Evolutionary conservation across 768 basidiomycete genomes (phyloP), one percentile per base, ranked within the genome.

Genomic region (Hericium erinaceus): DNA sequence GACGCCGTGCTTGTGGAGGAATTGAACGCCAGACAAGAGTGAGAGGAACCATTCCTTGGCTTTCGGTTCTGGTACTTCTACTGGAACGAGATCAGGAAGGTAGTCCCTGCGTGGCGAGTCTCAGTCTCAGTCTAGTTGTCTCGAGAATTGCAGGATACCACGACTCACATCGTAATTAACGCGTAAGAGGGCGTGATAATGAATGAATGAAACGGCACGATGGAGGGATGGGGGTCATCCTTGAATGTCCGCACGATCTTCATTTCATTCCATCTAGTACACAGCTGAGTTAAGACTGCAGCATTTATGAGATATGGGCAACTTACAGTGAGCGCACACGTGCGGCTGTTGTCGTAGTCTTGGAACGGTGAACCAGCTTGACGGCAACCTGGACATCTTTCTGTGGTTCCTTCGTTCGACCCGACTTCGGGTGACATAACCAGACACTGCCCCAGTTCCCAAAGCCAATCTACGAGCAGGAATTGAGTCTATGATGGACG

Each of bases 381-480:
- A 94, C 87, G 2, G 95, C 95, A 41, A 95, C 79, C 66, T 85
- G 84, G 12, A 70, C 68, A 39, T 73, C 68, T 63, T 74, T 77
- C 53, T 76, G 77, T 44, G 66, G 69, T 64, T 72, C 64, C 55
- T 74, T 62, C 58, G 69, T 67, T 57, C 75, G 72, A 53, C 69
- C 70, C 22, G 75, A 74, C 70, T 82, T 89, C 59, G 85, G 83
- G 39, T 73, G 74, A 66, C 85, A 89, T 62, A 88, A 72, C 90
- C 89, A 92, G 61, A 93, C 91, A 68, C 85, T 87, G 39, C 92
- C 92, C 92, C 92, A 95, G 73, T 93, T 94, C 46, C 92, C 92
- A 67, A 81, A 91, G 37, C 92, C 92, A 74, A 92, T 87, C 88
- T 92, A 58, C 6, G 53, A 18, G 33, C 9, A 33, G 33, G 9